These are phyloP conservation scores for Chromosphaera perkinsii DNA, from an alignment of 208 protist species.

Conservation along the genomic window DNA sequence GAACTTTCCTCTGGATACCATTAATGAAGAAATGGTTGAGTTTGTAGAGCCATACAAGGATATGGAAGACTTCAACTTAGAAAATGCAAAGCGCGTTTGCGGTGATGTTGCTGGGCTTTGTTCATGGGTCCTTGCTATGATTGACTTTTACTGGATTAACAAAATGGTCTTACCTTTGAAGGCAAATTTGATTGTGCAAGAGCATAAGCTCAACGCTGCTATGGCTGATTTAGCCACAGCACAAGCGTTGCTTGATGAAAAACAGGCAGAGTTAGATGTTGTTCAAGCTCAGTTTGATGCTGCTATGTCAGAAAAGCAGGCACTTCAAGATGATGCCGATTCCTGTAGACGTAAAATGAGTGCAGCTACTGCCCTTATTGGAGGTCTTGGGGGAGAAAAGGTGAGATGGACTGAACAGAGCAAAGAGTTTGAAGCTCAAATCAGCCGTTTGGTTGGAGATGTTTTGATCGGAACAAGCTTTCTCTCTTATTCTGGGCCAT, in stretches of 20 bases:
- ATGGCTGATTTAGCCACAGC: slow-evolving; percentile 90
- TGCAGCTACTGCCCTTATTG: slow-evolving; percentile 90
- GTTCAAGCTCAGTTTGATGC: slow-evolving; percentile 81
- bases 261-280: slow-evolving; percentile 81
- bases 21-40: slow-evolving; percentile 70
- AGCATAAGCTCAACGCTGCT: slow-evolving; percentile 24
- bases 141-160: slow-evolving; percentile 57
- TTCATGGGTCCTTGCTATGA: slow-evolving; percentile 59
- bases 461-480: too few species aligned
- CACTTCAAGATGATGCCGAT: slow-evolving; percentile 87
- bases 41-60: slow-evolving; percentile 61
- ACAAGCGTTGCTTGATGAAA: slow-evolving; percentile 81
- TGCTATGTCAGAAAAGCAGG: slow-evolving; percentile 88
- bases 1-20: slow-evolving; percentile 72
- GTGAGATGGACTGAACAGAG: too few species aligned
- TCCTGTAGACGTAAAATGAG: slow-evolving; percentile 90
- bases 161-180: slow-evolving; percentile 62
- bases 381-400: too few species aligned
- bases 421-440: too few species aligned
- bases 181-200: slow-evolving; percentile 9
- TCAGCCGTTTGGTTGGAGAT: too few species aligned
- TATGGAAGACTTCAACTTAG: slow-evolving; percentile 56
- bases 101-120: slow-evolving; percentile 58
- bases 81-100: slow-evolving; percentile 51
- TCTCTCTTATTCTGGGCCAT: too few species aligned